Evolutionary conservation across 2,329 filamentous ascomycete species (phyloP).

Genomic region (Botryotinia calthae): DNA sequence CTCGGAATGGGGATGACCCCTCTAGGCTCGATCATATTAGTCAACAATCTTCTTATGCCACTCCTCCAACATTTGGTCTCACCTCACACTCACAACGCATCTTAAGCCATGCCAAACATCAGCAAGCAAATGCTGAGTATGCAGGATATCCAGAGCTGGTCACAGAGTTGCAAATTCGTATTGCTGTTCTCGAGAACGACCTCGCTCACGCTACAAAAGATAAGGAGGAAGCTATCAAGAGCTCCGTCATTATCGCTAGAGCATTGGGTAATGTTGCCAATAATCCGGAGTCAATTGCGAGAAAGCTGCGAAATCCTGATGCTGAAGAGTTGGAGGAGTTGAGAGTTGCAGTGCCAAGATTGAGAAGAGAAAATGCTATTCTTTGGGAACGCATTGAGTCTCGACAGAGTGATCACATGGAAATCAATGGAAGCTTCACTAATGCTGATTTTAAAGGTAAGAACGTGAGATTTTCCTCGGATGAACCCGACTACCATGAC

Average conservation of each 20-base stretch:
- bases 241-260: constrained; percentile 23
- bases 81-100: neutral
- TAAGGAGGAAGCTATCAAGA: constrained; percentile 25
- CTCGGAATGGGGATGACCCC: neutral
- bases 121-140: constrained; percentile 40
- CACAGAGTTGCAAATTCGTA: constrained; percentile 24
- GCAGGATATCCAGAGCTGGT: neutral
- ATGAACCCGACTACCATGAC: neutral
- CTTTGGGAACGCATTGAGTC: constrained; percentile 15
- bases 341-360: constrained; percentile 26
- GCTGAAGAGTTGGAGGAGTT: constrained; percentile 21
- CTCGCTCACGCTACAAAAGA: constrained; percentile 25
- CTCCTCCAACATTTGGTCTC: neutral
- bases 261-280: constrained; percentile 7
- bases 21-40: neutral
- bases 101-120: constrained; percentile 64
- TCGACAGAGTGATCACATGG: neutral
- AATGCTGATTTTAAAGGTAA: neutral
- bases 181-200: constrained; percentile 33
- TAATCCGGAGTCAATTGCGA: neutral
- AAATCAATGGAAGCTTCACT: neutral
- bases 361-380: constrained; percentile 26
- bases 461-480: neutral
- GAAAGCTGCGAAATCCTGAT: neutral
- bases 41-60: neutral